phyloP scores from a whole-genome alignment of 352 stramenopile species.

The Pythium phragmitis region DNA sequence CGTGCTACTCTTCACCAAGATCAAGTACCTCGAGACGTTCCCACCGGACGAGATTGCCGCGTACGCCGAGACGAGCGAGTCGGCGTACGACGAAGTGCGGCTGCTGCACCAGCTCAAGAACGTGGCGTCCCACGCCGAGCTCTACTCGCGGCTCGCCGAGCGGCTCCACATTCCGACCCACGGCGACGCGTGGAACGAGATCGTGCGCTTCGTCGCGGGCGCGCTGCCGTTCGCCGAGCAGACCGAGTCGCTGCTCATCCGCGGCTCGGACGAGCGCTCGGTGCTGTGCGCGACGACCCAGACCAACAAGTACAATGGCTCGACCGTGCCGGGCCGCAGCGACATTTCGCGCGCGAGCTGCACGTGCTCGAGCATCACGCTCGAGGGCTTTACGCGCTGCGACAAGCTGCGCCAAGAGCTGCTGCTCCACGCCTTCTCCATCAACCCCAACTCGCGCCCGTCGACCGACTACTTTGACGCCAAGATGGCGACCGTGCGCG shows the following conservation, averaged over 20 bases:
- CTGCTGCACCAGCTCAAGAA: constrained; percentile 59
- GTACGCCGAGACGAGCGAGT: constrained; percentile 52
- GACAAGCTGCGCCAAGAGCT: constrained; percentile 73
- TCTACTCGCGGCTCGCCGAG: constrained; percentile 59
- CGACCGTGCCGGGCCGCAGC: constrained; percentile 61
- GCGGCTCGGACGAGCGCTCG: constrained; percentile 85
- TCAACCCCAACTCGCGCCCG: constrained; percentile 75
- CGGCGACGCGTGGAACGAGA: constrained; percentile 75
- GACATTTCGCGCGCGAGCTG: constrained; percentile 80
- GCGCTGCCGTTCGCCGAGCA: constrained; percentile 81
- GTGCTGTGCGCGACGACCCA: constrained; percentile 65
- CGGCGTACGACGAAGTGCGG: constrained; percentile 67
- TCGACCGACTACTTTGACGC: constrained; percentile 59
- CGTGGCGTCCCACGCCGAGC: constrained; percentile 56
- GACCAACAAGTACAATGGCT: constrained; percentile 90
- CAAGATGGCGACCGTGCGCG: constrained; percentile 62
- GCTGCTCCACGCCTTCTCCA: constrained; percentile 78
- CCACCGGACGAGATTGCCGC: constrained; percentile 45
- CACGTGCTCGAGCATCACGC: constrained; percentile 80
- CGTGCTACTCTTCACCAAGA: constrained; percentile 82
- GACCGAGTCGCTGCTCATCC: constrained; percentile 80
- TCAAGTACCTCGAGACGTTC: constrained; percentile 83
- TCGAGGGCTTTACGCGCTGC: constrained; percentile 60
- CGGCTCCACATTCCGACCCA: constrained; percentile 73
- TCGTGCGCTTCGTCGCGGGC: constrained; percentile 69